A percentile compares a stretch with the other conserved stretches of the same genome.
These are phyloP conservation scores for Leccinellum luteum DNA, from an alignment of 768 basidiomycete genomes.

Conservation along the genomic window DNA sequence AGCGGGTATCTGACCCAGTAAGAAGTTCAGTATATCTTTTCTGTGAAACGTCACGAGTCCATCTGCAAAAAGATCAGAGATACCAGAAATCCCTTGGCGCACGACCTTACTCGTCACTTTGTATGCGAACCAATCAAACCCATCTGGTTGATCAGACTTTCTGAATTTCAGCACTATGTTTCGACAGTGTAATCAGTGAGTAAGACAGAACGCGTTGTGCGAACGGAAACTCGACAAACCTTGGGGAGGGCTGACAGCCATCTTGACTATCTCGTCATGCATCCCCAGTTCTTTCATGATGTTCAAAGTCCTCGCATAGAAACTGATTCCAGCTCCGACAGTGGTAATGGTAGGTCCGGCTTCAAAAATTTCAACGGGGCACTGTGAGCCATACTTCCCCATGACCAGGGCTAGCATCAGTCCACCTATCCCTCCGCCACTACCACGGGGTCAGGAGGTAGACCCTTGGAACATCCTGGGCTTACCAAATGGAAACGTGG, in stretches of 20 bases:
- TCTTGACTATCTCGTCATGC: constrained; percentile 28
- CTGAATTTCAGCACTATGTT: constrained; percentile 25
- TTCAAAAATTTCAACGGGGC: constrained; percentile 41
- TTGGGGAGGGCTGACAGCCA: constrained; percentile 15
- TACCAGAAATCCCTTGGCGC: background rate
- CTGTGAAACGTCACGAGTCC: constrained; percentile 35
- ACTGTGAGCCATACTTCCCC: constrained; percentile 21
- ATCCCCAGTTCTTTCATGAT: constrained; percentile 39
- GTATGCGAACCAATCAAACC: constrained; percentile 27
- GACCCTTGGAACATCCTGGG: background rate
- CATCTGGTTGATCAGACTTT: constrained; percentile 35
- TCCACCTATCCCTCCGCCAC: constrained; percentile 40
- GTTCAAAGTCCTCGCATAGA: constrained; percentile 48
- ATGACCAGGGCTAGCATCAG: constrained; percentile 33
- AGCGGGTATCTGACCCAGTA: constrained; percentile 30
- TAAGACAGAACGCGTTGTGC: background rate
- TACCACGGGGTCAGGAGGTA: constrained; percentile 5
- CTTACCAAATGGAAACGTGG: constrained; percentile 19
- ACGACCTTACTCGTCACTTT: constrained; percentile 22
- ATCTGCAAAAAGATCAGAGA: constrained; percentile 17
- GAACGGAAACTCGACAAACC: constrained; percentile 10
- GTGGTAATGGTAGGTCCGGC: constrained; percentile 38
- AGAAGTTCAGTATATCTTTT: constrained; percentile 35
- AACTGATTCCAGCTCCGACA: constrained; percentile 44
- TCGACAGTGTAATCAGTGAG: background rate